Evolutionary conservation across 2,329 filamentous ascomycete genomes (phyloP).

Genomic region (Proliferodiscus dingleyae): DNA sequence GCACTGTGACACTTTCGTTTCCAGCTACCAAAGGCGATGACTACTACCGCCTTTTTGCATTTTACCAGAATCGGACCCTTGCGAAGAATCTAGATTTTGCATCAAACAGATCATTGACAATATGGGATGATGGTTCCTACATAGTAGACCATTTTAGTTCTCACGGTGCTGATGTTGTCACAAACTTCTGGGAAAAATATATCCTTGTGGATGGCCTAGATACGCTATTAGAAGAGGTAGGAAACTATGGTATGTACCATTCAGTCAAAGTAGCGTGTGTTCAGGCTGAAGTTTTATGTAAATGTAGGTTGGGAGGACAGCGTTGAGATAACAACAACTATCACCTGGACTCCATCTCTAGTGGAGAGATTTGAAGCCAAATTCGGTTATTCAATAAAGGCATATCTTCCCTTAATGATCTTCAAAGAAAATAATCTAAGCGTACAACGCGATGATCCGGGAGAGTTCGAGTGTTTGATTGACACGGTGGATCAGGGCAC

Average conservation of each 20-base stretch:
- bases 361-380: no score
- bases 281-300: no score
- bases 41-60: constrained; percentile 3
- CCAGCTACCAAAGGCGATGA: constrained; percentile 9
- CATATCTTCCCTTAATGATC: no score
- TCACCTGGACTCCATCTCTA: constrained; percentile 14
- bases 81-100: background rate
- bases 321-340: constrained; percentile 15
- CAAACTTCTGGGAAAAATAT: constrained; percentile 37
- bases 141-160: constrained; percentile 36
- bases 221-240: constrained; percentile 30
- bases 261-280: no score
- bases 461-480: constrained; percentile 8
- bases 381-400: no score
- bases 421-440: no score
- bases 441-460: no score
- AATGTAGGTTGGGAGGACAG: constrained; percentile 33
- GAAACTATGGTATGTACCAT: constrained; percentile 28
- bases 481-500: constrained; percentile 10
- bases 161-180: constrained; percentile 33
- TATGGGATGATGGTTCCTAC: constrained; percentile 34
- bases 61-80: constrained; percentile 14
- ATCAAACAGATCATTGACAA: constrained; percentile 16
- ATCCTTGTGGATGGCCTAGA: constrained; percentile 31
- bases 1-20: background rate